Base-by-base conservation (phyloP, 768 basidiomycete genomes). In the Stropharia rugosoannulata region DNA sequence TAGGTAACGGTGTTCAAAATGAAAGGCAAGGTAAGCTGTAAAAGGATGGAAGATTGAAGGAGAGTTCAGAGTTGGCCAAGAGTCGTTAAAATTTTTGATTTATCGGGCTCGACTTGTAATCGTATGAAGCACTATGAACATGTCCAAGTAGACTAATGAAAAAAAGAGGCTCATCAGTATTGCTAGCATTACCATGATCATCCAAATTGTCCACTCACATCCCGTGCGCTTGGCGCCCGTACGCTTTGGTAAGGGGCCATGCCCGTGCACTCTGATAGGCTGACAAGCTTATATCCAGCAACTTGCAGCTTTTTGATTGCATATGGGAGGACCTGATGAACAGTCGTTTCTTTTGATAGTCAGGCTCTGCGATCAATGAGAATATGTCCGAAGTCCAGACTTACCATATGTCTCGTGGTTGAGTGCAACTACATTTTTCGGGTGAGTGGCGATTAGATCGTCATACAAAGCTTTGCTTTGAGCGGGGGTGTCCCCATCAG, bases 361-460 rank as follows among this genome's bases (percentile, higher is more conserved):
- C 5, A 29, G 22, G 36, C n/a, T 25, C 37, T 46, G 9, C 5
- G 37, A 6, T 29, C 7, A 25, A 15, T 8, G 1, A 32, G 7
- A 50, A 10, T 13, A 37, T 39, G 2, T 32, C 25, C 7, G n/a
- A 10, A 29, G 44, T 42, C 32, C 22, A 42, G 36, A 27, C 60
- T 60, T 58, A 75, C 75, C 67, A 45, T 70, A 60, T 3, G 70
- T 69, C 58, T 80, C 77, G 54, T 80, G 78, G 57, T 76, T 78
- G 45, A 80, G 65, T 0, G 75, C 61, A 25, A 80, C 59, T 41
- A 78, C 68, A 13, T 64, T 77, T 43, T 53, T 64, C 9, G 75
- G 76, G 46, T 70, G 70, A 10, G 58, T 13, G 0, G 51, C 54
- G 27, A 75, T 63, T 8, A 66, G 22, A 0, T 64, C 22, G 44